Evolutionary conservation across 768 basidiomycete genomes (phyloP), one percentile per base, ranked within the genome.

Genomic region (Calocera viscosa): DNA sequence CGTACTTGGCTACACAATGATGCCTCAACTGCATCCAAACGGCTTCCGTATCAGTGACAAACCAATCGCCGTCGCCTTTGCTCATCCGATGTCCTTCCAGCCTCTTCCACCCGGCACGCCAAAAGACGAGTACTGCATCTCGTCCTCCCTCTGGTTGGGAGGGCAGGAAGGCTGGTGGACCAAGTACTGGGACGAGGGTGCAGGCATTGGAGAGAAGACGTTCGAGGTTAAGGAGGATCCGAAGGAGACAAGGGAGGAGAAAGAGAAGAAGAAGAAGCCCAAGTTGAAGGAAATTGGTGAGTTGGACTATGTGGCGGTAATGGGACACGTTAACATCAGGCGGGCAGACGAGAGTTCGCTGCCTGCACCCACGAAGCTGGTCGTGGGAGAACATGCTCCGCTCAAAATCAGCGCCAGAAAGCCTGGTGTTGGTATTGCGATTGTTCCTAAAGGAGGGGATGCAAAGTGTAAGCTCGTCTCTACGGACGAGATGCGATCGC

Each of bases 1-100:
- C 0, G 86, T 94, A 10, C 80, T 98, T 14, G 90, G 86, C 2
- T 85, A 87, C n/a, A 88, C 86, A 7, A 90, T 96, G 86, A 91
- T 90, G 41, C 82, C 91, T 1, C 83, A 87, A 69, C 79, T 90
- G 14, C 92, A 96, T 75, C 94, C 95, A 0, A 84, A 86, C n/a
- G 95, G 95, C 3, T 97, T 97, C 77, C 83, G 91, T 8, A 95
- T 98, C 60, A 90, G 90, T 1, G 88, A 91, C 72, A 83, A 86
- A 33, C 89, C 93, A 0, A 89, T 94, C 12, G 94, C 94, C 11
- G 87, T 89, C 8, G 95, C 94, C 16, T 97, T 96, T 75, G 92
- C 92, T 49, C 90, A 94, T 76, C 86, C 89, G 0, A 87, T 90
- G 72, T 91, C 94, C 28, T 96, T 95, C 76, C 87, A 91, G 72